Conservation (phyloP, 2,329 filamentous ascomycete genomes). For the Boeremia exigua region DNA sequence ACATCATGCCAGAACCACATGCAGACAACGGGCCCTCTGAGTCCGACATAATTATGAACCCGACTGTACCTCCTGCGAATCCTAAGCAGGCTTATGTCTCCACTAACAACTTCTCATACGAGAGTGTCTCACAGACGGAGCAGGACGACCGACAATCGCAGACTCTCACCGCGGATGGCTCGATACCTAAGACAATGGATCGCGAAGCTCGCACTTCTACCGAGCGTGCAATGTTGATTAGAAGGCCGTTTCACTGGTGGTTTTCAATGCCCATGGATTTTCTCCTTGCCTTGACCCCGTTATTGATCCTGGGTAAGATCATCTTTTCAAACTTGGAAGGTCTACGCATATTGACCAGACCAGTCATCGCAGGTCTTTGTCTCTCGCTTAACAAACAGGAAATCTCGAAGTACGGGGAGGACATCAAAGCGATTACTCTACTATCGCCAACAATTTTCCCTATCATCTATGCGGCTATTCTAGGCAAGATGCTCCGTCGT, state of each 20-base stretch:
- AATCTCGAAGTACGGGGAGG: slow-evolving; percentile 5
- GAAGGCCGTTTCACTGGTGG: not conserved
- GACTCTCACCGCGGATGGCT: not conserved
- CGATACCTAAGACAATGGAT: not conserved
- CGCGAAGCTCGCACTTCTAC: not conserved
- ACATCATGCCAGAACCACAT: not conserved
- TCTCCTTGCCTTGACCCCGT: not conserved
- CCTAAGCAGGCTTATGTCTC: not conserved
- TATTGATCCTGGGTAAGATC: not conserved
- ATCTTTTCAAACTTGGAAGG: no score
- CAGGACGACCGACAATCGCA: not conserved
- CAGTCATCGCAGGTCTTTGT: slow-evolving; percentile 5
- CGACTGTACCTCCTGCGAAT: not conserved
- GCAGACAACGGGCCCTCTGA: not conserved
- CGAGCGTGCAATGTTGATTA: not conserved
- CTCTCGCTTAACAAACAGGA: slow-evolving; percentile 1
- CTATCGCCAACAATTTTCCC: slow-evolving; percentile 19
- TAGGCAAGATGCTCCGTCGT: slow-evolving; percentile 16
- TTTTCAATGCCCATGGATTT: not conserved
- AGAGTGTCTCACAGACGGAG: not conserved
- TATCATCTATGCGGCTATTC: slow-evolving; percentile 20
- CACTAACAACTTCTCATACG: not conserved
- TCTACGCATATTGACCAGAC: no score
- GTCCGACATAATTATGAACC: not conserved
- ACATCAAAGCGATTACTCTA: slow-evolving; percentile 15